Percentiles rank a stretch among this genome's conserved stretches.
These are phyloP conservation scores for Vinca minor DNA, from an alignment of 257 asterid genomes.

Conservation along the genomic window DNA sequence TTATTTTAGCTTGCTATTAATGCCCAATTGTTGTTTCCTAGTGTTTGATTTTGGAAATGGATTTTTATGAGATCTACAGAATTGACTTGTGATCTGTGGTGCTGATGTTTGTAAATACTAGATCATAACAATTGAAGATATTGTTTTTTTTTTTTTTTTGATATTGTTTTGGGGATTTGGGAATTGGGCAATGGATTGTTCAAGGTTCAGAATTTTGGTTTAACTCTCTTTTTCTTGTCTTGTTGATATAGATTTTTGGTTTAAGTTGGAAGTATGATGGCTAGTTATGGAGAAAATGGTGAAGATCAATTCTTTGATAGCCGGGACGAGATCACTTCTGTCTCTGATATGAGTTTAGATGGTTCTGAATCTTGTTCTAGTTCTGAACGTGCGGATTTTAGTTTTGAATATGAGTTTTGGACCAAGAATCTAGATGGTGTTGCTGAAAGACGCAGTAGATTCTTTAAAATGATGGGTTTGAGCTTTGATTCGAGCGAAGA, in stretches of 20 bases:
- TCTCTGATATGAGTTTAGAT: slow-evolving; percentile 45
- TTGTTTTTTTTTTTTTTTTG: background rate
- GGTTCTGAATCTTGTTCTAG: slow-evolving; percentile 31
- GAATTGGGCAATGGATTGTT: background rate
- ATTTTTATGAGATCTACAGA: background rate
- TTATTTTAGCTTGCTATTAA: too few relatives aligned
- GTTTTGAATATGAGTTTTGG: slow-evolving; percentile 66
- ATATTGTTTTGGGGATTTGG: too few relatives aligned
- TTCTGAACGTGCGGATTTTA: slow-evolving; percentile 30
- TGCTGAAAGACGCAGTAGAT: slow-evolving; percentile 50
- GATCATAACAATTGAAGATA: background rate
- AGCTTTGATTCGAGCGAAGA: slow-evolving; percentile 27
- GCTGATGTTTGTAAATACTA: background rate
- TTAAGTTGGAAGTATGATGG: slow-evolving; percentile 27
- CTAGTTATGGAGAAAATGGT: slow-evolving; percentile 27
- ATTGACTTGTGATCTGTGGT: slow-evolving; percentile 5
- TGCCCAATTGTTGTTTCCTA: background rate
- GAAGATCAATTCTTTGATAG: slow-evolving; percentile 59
- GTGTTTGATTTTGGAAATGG: background rate
- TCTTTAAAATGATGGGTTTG: slow-evolving; percentile 62
- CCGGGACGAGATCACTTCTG: slow-evolving; percentile 40
- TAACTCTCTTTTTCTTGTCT: background rate
- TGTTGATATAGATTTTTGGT: background rate
- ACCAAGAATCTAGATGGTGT: slow-evolving; percentile 51
- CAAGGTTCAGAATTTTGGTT: background rate